Evolutionary conservation across 305 asterid species (phyloP).

Genomic region (Galium porrigens): DNA sequence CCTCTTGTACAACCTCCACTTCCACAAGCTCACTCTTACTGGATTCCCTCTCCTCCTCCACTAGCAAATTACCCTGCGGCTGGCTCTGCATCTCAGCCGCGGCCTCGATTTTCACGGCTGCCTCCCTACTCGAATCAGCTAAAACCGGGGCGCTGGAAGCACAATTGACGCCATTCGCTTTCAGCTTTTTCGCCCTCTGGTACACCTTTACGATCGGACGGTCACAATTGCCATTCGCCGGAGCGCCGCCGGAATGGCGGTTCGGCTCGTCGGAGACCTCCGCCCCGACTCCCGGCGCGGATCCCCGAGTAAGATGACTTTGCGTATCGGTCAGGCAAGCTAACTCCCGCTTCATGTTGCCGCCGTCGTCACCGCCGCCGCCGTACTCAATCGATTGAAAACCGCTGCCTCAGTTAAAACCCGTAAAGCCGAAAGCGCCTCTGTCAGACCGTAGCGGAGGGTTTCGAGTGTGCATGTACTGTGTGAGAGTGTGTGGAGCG

Average conservation of each 20-base stretch:
- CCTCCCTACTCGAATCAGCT: slow-evolving; percentile 13
- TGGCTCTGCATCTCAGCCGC: slow-evolving; percentile 17
- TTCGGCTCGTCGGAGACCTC: slow-evolving; percentile 17
- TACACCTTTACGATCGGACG: slow-evolving; percentile 34
- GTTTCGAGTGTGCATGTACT: neutral
- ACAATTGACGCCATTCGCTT: slow-evolving; percentile 21
- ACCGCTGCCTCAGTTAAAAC: slow-evolving; percentile 1
- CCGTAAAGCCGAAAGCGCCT: neutral
- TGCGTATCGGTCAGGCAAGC: slow-evolving; percentile 18
- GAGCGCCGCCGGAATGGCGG: slow-evolving; percentile 26
- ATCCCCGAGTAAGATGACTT: slow-evolving; percentile 16
- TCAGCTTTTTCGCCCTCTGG: slow-evolving; percentile 49
- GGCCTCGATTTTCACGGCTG: slow-evolving; percentile 17
- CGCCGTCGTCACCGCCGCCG: slow-evolving; percentile 16
- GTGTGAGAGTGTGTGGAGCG: neutral
- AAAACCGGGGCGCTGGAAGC: slow-evolving; percentile 7
- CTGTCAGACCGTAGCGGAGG: neutral
- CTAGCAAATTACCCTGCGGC: slow-evolving; percentile 19
- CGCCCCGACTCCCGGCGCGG: slow-evolving; percentile 10
- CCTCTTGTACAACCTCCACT: slow-evolving; percentile 44
- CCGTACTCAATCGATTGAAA: slow-evolving; percentile 4
- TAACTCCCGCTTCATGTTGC: slow-evolving; percentile 20
- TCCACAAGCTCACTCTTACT: slow-evolving; percentile 40
- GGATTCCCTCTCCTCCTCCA: slow-evolving; percentile 8
- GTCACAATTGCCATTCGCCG: slow-evolving; percentile 12